Evolutionary conservation across 1,139 yeast genomes (phyloP).

Genomic region (Sugiyamaella sp.): DNA sequence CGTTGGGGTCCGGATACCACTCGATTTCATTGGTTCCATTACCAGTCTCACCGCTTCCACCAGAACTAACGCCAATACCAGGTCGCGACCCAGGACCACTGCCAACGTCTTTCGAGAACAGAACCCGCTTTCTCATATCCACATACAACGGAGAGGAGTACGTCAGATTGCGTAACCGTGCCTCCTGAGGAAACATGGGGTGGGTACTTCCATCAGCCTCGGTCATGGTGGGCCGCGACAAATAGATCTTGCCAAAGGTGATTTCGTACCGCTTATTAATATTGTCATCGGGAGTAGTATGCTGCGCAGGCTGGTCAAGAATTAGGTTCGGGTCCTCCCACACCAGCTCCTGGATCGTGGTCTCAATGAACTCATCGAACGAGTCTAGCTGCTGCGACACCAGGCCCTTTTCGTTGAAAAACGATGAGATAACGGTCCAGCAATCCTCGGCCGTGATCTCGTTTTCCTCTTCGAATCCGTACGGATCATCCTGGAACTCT

Average conservation of each 20-base stretch:
- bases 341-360: slow-evolving; percentile 94
- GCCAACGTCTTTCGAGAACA: slow-evolving; percentile 74
- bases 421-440: slow-evolving; percentile 97
- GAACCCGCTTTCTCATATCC: slow-evolving; percentile 89
- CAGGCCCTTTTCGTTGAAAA: slow-evolving; percentile 93
- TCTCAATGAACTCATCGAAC: slow-evolving; percentile 95
- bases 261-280: slow-evolving; percentile 92
- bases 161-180: slow-evolving; percentile 91
- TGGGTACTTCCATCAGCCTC: slow-evolving; percentile 99
- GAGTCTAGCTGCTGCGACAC: slow-evolving; percentile 98
- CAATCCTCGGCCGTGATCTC: slow-evolving; percentile 97
- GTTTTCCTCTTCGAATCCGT: slow-evolving; percentile 59
- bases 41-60: slow-evolving; percentile 40
- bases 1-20: slow-evolving; percentile 61
- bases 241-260: slow-evolving; percentile 92
- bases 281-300: slow-evolving; percentile 86
- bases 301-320: slow-evolving; percentile 97
- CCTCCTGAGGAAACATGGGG: slow-evolving; percentile 98
- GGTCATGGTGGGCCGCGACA: slow-evolving; percentile 96
- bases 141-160: slow-evolving; percentile 95
- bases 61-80: slow-evolving; percentile 37
- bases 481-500: slow-evolving; percentile 16
- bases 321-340: slow-evolving; percentile 95
- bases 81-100: slow-evolving; percentile 54
- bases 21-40: slow-evolving; percentile 58